Conservation (phyloP, 2,329 filamentous ascomycete species). For the Leptographium wingfieldii region DNA sequence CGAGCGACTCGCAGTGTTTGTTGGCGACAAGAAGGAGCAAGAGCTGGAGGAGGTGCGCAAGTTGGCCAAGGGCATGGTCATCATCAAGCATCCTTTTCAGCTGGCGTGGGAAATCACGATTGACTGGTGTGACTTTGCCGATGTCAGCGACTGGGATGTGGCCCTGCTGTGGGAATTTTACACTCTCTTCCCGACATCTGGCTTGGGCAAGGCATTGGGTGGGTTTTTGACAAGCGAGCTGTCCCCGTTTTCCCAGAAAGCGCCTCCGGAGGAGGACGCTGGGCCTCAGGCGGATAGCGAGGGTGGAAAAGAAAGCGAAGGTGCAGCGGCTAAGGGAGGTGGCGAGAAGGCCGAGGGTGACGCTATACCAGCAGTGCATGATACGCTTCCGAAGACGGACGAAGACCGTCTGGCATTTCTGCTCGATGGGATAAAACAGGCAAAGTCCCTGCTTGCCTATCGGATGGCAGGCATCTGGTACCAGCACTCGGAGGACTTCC, state of each 20-base stretch:
- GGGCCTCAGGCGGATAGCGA: constrained; percentile 8
- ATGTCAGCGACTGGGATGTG: constrained; percentile 64
- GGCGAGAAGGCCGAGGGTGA: constrained; percentile 26
- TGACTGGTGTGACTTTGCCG: constrained; percentile 74
- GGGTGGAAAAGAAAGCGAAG: neutral
- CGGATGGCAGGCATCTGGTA: constrained; percentile 77
- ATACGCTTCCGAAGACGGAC: constrained; percentile 44
- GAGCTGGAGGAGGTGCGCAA: constrained; percentile 64
- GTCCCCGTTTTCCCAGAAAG: constrained; percentile 58
- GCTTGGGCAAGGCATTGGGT: constrained; percentile 68
- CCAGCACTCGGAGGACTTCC: constrained; percentile 71
- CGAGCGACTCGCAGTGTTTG: constrained; percentile 60
- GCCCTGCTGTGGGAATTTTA: constrained; percentile 71
- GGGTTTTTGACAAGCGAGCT: constrained; percentile 73
- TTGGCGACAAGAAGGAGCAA: constrained; percentile 49
- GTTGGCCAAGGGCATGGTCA: constrained; percentile 83
- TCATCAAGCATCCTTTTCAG: constrained; percentile 82
- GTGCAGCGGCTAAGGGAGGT: constrained; percentile 23
- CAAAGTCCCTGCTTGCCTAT: constrained; percentile 68
- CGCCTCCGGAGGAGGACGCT: constrained; percentile 4
- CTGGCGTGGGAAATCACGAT: constrained; percentile 85
- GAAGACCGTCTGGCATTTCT: constrained; percentile 76
- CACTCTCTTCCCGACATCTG: constrained; percentile 69
- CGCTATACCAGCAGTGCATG: constrained; percentile 9
- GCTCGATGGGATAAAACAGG: constrained; percentile 55